A percentile compares a stretch with the other conserved stretches of the same genome.
phyloP scores from a whole-genome alignment of 345 rosid genomes.

The Reutealis trisperma region DNA sequence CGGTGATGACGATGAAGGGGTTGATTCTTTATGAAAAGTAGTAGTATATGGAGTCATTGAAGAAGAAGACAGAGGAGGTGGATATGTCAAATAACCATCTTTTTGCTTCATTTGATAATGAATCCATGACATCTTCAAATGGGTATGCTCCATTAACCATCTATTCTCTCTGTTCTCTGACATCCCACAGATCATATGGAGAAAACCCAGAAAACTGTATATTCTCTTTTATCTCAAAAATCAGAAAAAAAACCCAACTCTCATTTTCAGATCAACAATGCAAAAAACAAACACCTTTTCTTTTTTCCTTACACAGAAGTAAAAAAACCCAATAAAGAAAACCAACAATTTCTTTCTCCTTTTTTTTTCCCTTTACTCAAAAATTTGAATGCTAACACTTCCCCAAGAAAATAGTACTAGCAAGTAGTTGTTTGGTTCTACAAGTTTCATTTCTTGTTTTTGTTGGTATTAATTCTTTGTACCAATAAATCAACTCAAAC shows the following conservation, averaged over 20 bases:
- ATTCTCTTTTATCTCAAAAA: conserved; percentile 8
- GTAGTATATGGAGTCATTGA: conserved; percentile 9
- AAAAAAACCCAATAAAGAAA: conserved; percentile 12
- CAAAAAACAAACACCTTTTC: neutral
- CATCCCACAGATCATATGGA: conserved; percentile 11
- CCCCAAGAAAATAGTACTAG: neutral
- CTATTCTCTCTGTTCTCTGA: conserved; percentile 9
- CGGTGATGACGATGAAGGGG: conserved; percentile 3
- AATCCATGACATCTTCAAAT: conserved; percentile 30
- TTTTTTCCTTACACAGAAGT: neutral
- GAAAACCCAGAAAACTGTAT: neutral
- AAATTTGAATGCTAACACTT: neutral
- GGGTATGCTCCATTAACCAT: conserved; percentile 26
- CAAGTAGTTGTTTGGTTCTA: neutral
- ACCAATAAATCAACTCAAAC: conserved; percentile 1
- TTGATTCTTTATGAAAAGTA: conserved; percentile 20
- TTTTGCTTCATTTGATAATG: conserved; percentile 17
- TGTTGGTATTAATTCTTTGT: neutral
- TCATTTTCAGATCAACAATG: conserved; percentile 15
- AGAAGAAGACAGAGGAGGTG: conserved; percentile 23
- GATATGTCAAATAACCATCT: conserved; percentile 20
- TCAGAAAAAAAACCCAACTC: conserved; percentile 10
- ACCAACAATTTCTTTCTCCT: neutral
- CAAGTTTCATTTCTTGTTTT: neutral
- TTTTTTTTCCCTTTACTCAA: neutral